Conservation (phyloP, 2,329 filamentous ascomycete species). For the Exophiala lecanii-corni region DNA sequence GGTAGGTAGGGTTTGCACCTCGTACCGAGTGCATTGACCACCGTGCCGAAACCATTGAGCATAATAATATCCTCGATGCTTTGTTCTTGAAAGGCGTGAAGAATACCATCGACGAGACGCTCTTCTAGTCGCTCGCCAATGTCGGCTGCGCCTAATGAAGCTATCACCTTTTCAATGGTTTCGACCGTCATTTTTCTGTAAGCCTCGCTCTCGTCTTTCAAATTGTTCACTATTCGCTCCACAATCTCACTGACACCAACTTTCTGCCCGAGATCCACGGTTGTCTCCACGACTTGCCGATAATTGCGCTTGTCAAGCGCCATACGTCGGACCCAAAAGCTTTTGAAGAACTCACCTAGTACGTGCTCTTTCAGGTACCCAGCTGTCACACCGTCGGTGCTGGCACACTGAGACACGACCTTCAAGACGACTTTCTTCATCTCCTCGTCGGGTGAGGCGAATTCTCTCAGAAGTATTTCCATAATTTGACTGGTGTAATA, state of each 20-base stretch:
- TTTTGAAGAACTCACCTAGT: conserved; percentile 94
- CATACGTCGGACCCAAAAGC: conserved; percentile 97
- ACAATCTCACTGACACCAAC: conserved; percentile 96
- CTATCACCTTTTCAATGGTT: conserved; percentile 93
- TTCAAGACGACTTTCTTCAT: conserved; percentile 99
- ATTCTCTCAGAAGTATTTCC: conserved; percentile 94
- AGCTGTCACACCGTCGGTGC: conserved; percentile 89
- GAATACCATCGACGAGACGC: conserved; percentile 86
- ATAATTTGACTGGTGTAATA: conserved; percentile 99
- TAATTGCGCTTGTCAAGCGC: conserved; percentile 97
- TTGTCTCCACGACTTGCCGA: conserved; percentile 95
- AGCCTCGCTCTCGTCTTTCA: conserved; percentile 96
- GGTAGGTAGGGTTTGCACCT: conserved; percentile 95
- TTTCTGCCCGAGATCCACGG: conserved; percentile 93
- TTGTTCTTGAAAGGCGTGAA: conserved; percentile 96
- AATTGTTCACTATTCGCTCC: conserved; percentile 85
- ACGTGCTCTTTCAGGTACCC: conserved; percentile 94
- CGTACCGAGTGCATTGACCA: conserved; percentile 89
- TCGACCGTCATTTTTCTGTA: conserved; percentile 99
- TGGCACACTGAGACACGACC: conserved; percentile 91
- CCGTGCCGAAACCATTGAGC: conserved; percentile 95
- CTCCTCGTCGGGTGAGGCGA: conserved; percentile 94
- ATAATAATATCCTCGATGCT: conserved; percentile 94
- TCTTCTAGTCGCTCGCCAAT: conserved; percentile 91
- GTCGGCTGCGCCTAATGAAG: conserved; percentile 86